phyloP scores from a whole-genome alignment of 257 asterid species.

The Thymus mandschuricus region DNA sequence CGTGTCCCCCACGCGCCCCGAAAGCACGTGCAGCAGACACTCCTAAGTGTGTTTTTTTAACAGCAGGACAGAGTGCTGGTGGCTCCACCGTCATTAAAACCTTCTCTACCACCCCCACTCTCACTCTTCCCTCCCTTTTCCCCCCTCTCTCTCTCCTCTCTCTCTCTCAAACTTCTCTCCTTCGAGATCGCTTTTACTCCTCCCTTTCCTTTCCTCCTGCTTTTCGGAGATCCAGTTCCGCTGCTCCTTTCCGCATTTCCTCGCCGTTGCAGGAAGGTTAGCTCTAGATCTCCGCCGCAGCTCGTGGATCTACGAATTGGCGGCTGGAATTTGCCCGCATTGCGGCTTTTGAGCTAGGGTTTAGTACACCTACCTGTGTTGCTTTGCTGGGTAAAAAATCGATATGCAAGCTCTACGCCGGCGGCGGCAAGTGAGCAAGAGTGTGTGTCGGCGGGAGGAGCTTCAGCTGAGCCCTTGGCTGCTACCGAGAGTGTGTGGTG shows the following conservation, averaged over 20 bases:
- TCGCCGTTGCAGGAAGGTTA: conserved; percentile 10
- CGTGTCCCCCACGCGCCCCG: conserved; percentile 26
- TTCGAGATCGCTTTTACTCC: conserved; percentile 32
- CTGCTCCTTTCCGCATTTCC: conserved; percentile 21
- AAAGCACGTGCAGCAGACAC: conserved; percentile 30
- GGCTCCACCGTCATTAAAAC: conserved; percentile 60
- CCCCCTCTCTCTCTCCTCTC: conserved; percentile 29
- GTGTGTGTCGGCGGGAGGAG: conserved; percentile 41
- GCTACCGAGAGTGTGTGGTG: conserved; percentile 37
- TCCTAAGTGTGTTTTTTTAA: conserved; percentile 4
- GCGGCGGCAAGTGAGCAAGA: conserved; percentile 46
- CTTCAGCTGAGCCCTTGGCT: conserved; percentile 48
- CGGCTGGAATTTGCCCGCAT: conserved; percentile 45
- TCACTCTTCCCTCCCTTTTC: conserved; percentile 27
- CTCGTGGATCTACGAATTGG: conserved; percentile 50
- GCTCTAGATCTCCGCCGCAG: conserved; percentile 43
- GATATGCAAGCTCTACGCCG: conserved; percentile 48
- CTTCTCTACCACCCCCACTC: conserved; percentile 36
- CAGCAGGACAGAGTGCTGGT: conserved; percentile 37
- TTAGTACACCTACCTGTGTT: conserved; percentile 19
- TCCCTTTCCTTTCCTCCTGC: conserved; percentile 17
- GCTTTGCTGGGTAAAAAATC: conserved; percentile 19
- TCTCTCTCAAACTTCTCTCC: conserved; percentile 27
- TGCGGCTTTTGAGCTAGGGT: conserved; percentile 52
- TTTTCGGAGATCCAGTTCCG: conserved; percentile 37